These are phyloP conservation scores for Neurospora sp. DNA, from an alignment of 495 filamentous ascomycete species.

Conservation along the genomic window DNA sequence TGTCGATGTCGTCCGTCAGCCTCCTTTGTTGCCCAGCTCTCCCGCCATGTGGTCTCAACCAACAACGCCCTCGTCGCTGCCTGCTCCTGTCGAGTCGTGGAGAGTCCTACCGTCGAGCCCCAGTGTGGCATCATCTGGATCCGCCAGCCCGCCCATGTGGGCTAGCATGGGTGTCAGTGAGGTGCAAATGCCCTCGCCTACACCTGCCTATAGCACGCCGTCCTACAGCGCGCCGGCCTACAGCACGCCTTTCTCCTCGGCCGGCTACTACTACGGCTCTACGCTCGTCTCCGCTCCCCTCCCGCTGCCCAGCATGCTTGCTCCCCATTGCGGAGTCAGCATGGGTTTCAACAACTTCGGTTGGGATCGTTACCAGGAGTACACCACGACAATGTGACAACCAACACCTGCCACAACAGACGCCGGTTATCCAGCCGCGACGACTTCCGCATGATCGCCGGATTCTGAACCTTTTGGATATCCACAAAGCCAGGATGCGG, in stretches of 20 bases:
- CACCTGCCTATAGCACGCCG: conserved; percentile 39
- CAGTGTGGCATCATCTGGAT: conserved; percentile 61
- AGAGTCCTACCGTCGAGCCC: conserved; percentile 85
- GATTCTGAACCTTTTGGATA: neutral
- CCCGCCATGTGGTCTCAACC: conserved; percentile 74
- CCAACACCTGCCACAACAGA: conserved; percentile 28
- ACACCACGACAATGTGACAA: conserved; percentile 56
- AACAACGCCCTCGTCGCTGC: conserved; percentile 38
- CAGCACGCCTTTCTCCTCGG: conserved; percentile 68
- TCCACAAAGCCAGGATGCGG: conserved; percentile 12
- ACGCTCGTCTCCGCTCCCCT: conserved; percentile 58
- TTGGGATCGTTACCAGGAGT: conserved; percentile 64
- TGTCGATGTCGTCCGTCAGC: conserved; percentile 81
- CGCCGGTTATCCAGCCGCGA: conserved; percentile 29
- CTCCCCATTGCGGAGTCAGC: conserved; percentile 71
- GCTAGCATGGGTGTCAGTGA: conserved; percentile 65
- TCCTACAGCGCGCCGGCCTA: conserved; percentile 24
- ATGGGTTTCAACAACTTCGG: conserved; percentile 64
- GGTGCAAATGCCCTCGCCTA: conserved; percentile 56
- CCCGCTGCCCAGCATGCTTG: conserved; percentile 83
- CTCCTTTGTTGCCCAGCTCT: conserved; percentile 79
- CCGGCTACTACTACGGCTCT: conserved; percentile 51
- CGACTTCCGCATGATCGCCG: conserved; percentile 22
- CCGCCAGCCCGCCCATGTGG: conserved; percentile 62
- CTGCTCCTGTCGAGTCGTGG: conserved; percentile 80